These are phyloP conservation scores for Acidiella bohemica DNA, from an alignment of 495 filamentous ascomycete species.

Conservation along the genomic window DNA sequence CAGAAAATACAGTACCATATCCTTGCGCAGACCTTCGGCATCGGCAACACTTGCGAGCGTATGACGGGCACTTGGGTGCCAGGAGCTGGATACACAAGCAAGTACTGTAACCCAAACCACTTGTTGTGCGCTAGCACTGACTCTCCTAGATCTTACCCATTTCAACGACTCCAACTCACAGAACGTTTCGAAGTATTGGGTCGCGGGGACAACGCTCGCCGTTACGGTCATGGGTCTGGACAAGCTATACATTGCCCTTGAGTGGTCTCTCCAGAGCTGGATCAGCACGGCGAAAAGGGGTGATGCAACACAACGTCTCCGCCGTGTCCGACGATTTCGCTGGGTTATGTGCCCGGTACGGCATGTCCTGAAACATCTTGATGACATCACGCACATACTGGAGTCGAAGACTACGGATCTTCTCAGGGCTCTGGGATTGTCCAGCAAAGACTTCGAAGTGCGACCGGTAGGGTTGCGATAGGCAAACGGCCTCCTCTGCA, in stretches of 20 bases:
- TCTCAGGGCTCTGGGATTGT: neutral
- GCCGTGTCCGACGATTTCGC: constrained; percentile 3
- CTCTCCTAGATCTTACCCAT: neutral
- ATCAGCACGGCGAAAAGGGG: constrained; percentile 17
- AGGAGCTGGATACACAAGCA: constrained; percentile 25
- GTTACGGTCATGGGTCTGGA: constrained; percentile 22
- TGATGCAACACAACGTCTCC: constrained; percentile 3
- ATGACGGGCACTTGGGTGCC: constrained; percentile 19
- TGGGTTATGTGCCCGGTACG: constrained; percentile 4
- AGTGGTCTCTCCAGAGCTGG: constrained; percentile 22
- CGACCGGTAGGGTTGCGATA: constrained; percentile 3
- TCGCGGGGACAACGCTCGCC: constrained; percentile 23
- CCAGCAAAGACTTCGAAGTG: neutral
- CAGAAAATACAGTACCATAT: constrained; percentile 24
- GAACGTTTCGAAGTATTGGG: constrained; percentile 25
- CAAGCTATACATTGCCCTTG: constrained; percentile 27
- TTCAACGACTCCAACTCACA: constrained; percentile 10
- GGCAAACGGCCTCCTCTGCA: neutral
- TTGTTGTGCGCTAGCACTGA: too few relatives aligned
- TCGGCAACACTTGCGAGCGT: constrained; percentile 26
- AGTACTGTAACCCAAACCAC: too few relatives aligned
- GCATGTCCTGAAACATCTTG: neutral
- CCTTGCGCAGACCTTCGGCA: constrained; percentile 27
- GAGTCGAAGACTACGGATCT: too few relatives aligned
- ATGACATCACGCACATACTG: neutral